Base-by-base conservation (phyloP, 805 yeast species). In the Candida cerambycidarum region DNA sequence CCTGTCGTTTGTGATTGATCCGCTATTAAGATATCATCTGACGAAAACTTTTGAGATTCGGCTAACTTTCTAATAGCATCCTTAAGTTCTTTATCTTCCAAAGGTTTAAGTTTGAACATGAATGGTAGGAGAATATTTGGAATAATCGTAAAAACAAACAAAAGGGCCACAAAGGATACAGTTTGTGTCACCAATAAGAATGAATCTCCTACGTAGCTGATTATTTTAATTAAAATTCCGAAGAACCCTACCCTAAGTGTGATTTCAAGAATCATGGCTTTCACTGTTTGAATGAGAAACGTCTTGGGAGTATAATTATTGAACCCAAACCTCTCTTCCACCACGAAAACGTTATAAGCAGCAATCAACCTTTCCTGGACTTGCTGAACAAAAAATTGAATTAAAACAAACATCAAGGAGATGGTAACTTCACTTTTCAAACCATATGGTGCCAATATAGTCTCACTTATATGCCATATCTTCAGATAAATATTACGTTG, bases 1-100 rank as follows among this genome's bases (percentile, higher is more conserved):
- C 93, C 79, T 1, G 96, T 87, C 70, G 97, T 83, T 59, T 83
- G 86, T 33, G 97, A 90, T 12, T 97, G 97, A 61, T 92, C 98
- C 59, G 89, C 82, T 34, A 89, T 96, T 54, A 76, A 86, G 41
- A 92, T 70, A 57, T 87, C 80, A 42, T 82, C 79, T 57, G 89
- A 75, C 46, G 98, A 98, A 78, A 93, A 92, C 28, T 79, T 69
- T 56, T 86, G 84, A 39, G 73, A 64, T 10, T 67, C 59, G n/a
- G 97, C 96, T 48, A 93, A 76, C n/a, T 77, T 69, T 61, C 88
- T 93, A 61, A 92, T 87, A 5, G 84, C 79, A 7, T 74, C 64
- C 60, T 86, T 86, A 66, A 92, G 77, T 59, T 87, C 89, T 27
- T 97, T 97, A 32, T 85, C 88, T 52, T 84, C 88, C 52, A 92